These are phyloP conservation scores for Monosporascus ibericus DNA, from an alignment of 2,329 filamentous ascomycete genomes.

Conservation along the genomic window DNA sequence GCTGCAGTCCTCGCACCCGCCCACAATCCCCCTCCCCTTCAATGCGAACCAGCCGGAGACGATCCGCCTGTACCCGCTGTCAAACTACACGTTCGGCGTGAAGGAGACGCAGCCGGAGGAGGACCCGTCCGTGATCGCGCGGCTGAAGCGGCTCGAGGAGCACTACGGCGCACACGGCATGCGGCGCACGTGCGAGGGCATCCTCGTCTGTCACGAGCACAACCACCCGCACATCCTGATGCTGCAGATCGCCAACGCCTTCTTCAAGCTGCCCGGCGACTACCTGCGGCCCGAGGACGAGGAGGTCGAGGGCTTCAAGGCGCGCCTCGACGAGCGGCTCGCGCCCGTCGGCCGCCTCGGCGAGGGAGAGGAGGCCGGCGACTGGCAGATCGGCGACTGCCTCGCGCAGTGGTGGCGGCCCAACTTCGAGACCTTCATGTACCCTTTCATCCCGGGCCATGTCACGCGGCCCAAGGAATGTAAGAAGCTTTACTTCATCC, in stretches of 20 bases:
- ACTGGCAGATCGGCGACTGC: conserved; percentile 93
- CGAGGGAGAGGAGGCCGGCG: conserved; percentile 74
- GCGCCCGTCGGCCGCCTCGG: conserved; percentile 85
- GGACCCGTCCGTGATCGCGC: conserved; percentile 89
- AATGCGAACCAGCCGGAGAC: conserved; percentile 83
- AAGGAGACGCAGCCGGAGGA: conserved; percentile 98
- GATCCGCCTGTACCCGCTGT: conserved; percentile 87
- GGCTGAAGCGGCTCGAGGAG: conserved; percentile 89
- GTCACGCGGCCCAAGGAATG: conserved; percentile 96
- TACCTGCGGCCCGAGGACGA: conserved; percentile 87
- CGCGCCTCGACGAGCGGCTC: conserved; percentile 83
- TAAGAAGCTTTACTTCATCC: conserved; percentile 98
- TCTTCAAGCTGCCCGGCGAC: conserved; percentile 97
- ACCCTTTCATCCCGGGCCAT: conserved; percentile 93
- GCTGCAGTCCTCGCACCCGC: conserved; percentile 72
- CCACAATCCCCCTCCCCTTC: conserved; percentile 76
- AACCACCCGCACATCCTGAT: conserved; percentile 98
- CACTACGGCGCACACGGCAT: conserved; percentile 91
- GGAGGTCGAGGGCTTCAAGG: conserved; percentile 92
- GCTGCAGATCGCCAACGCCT: conserved; percentile 98
- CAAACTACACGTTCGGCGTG: conserved; percentile 97
- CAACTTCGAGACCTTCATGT: conserved; percentile 99
- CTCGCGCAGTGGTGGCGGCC: conserved; percentile 98
- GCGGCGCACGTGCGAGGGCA: conserved; percentile 93
- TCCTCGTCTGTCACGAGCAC: conserved; percentile 97